Evolutionary conservation across 2,329 filamentous ascomycete genomes (phyloP), one percentile per base, ranked within the genome.

Genomic region (Colletotrichum horii): DNA sequence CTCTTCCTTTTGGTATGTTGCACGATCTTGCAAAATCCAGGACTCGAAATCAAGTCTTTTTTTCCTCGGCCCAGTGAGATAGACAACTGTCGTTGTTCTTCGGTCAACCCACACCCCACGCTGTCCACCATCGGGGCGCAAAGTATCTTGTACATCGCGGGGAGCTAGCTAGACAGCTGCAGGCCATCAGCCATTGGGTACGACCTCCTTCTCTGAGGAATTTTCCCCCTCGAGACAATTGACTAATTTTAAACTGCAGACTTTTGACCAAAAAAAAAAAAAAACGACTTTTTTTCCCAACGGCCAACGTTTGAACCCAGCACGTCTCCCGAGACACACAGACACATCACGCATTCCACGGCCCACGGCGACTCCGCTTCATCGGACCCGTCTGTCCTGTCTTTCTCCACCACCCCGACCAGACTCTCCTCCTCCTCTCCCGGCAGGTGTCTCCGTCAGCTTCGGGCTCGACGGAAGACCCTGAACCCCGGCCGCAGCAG

Each of bases 401-500:
- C 55, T 14, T 34, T 34, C 70, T 28, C 65, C 65, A 43, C 64
- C 48, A 19, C n/a, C 62, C 26, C 12, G 43, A 38, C 36, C 30
- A 48, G 22, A 30, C 32, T 24, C 48, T 26, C 56, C 62, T 61
- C 61, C 32, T 61, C 68, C 12, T 26, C 30, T 12, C 22, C 61
- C 30, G 61, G 32, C 48, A n/a, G 34, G 58, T 32, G 43, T 28
- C 26, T 48, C 70, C 65, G 26, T 34, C 70, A 74, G 65, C 36
- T 24, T 52, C 24, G 11, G 16, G 24, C 36, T 28, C 24, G 68
- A 71, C 72, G 36, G 67, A 32, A 65, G 30, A 32, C 38, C 16
- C 38, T 34, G 32, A 60, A 3, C 19, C 55, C 34, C 22, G 52
- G 65, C 74, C 77, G 78, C 83, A 81, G 82, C 83, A 82, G 86